phyloP scores from a whole-genome alignment of 805 yeast genomes.

The Danielia reshetovae region DNA sequence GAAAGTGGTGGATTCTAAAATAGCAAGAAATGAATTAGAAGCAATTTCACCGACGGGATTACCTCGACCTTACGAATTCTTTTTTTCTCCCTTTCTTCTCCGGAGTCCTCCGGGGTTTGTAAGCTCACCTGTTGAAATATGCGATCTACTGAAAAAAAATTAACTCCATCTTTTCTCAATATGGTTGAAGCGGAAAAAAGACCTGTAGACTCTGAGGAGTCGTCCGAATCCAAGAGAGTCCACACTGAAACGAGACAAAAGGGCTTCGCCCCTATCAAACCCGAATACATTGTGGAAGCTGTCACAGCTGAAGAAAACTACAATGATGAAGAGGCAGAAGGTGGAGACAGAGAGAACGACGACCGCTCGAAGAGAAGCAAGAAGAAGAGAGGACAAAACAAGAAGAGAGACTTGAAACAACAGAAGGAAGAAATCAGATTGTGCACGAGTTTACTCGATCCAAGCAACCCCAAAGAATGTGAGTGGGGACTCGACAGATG shows the following conservation, averaged over 20 bases:
- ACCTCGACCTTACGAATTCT: neutral
- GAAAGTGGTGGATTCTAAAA: neutral
- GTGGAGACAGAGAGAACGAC: constrained; percentile 34
- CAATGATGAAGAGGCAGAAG: constrained; percentile 45
- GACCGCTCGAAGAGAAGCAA: constrained; percentile 32
- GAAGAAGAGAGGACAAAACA: constrained; percentile 76
- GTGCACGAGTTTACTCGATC: constrained; percentile 63
- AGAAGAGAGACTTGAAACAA: constrained; percentile 72
- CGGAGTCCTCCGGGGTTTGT: too few relatives aligned
- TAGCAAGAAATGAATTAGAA: neutral
- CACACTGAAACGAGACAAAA: constrained; percentile 23
- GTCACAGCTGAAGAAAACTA: constrained; percentile 40
- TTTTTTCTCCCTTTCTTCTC: neutral
- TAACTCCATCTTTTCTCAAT: constrained; percentile 1
- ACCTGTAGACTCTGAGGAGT: constrained; percentile 14
- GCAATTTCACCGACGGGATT: too few relatives aligned
- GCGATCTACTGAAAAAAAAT: too few relatives aligned
- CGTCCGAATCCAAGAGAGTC: constrained; percentile 16
- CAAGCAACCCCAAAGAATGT: constrained; percentile 46
- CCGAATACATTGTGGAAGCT: constrained; percentile 57
- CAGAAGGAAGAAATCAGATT: constrained; percentile 57
- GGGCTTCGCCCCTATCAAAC: constrained; percentile 75
- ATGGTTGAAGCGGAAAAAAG: constrained; percentile 17
- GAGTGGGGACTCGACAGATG: constrained; percentile 68
- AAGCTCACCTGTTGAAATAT: too few relatives aligned